Evolutionary conservation across 202 grass and related monocot genomes (phyloP), one percentile per base, ranked within the genome.

Genomic region (Musa balbisiana): DNA sequence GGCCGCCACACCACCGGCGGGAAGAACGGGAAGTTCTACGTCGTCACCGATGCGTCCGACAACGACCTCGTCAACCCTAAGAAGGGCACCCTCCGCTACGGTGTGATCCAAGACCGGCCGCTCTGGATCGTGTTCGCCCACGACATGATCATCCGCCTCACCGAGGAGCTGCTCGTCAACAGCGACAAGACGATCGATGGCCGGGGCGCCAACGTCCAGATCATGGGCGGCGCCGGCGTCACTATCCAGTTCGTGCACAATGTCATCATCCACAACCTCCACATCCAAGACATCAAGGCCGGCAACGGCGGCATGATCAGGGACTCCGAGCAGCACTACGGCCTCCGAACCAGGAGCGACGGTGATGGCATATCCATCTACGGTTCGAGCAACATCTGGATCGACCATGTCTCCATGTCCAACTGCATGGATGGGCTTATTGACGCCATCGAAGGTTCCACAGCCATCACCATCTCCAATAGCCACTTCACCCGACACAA

Each of bases 151-250:
- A 96, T 96, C 83, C 55, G 20, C 9, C 83, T 91, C 27, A 26
- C 83, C 8, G 79, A 96, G 84, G 92, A 96, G 84, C 87, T 96
- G 51, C 79, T 90, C 26, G 67, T 92, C 73, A 75, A 25, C 78
- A 92, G 89, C 76, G 50, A 96, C 85, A 96, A 92, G 84, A 96
- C 92, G 69, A 71, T 96, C 69, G 92, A 96, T 78, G 92, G 82
- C 17, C 89, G 92, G 33, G 89, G 92, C 23, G 87, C 85, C 29
- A 88, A 92, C 72, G 87, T 96, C 68, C 92, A 78, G 78, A 75
- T 96, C 64, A 85, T 81, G 19, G 22, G 75, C 49, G 92, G 89
- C 49, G 92, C 78, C 53, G 74, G 86, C 3, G 27, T 96, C 70
- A 92, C 83, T 0, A 9, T 96, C 24, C 92, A 96, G 83, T 79